These are phyloP conservation scores for Suhomyces faveliae DNA, from an alignment of 805 yeast genomes.

Conservation along the genomic window DNA sequence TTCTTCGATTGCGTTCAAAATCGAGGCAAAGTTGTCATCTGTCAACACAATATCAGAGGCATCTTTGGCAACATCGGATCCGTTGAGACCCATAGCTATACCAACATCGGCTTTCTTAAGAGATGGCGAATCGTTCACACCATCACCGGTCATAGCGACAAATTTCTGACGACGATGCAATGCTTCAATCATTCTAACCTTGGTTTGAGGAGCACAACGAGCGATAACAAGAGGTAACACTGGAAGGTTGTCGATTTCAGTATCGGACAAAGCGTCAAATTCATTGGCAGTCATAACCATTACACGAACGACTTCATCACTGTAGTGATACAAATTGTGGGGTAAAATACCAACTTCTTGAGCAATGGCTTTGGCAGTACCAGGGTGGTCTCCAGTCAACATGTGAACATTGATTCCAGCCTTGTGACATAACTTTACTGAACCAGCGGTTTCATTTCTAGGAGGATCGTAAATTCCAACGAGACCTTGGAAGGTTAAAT, in stretches of 20 bases:
- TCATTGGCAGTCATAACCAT: conserved; percentile 41
- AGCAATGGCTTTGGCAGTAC: conserved; percentile 77
- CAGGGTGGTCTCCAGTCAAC: conserved; percentile 82
- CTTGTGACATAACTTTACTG: conserved; percentile 63
- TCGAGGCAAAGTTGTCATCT: conserved; percentile 74
- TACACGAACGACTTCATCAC: conserved; percentile 53
- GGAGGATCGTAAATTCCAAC: conserved; percentile 84
- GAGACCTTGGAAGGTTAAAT: conserved; percentile 60
- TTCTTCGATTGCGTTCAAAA: conserved; percentile 74
- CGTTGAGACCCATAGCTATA: conserved; percentile 77
- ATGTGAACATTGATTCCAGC: conserved; percentile 80
- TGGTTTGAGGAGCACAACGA: conserved; percentile 42
- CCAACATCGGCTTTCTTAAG: conserved; percentile 78
- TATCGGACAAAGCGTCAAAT: conserved; percentile 31
- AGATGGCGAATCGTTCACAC: conserved; percentile 79
- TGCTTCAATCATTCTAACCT: conserved; percentile 42
- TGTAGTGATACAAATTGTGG: conserved; percentile 51
- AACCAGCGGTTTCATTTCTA: conserved; percentile 61
- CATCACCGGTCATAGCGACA: conserved; percentile 54
- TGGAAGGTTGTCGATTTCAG: conserved; percentile 35
- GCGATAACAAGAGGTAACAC: conserved; percentile 42
- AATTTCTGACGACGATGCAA: conserved; percentile 37
- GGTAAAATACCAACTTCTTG: conserved; percentile 76
- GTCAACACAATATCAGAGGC: conserved; percentile 75
- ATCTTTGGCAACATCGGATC: conserved; percentile 84